phyloP scores from a whole-genome alignment of 31 red algal species.

The Odonthalia washingtoniensis region DNA sequence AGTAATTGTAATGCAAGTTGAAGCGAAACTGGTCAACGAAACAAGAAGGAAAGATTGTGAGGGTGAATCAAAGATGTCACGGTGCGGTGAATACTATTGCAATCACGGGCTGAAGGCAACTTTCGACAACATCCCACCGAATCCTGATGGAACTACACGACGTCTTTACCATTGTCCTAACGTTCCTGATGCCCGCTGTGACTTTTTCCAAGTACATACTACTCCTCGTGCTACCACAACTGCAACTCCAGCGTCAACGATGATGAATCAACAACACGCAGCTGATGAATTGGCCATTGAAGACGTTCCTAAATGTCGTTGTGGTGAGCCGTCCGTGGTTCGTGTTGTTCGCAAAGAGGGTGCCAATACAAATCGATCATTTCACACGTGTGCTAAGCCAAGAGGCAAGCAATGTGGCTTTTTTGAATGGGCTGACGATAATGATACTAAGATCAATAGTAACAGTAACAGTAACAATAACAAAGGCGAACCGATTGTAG shows the following conservation, averaged over 20 bases:
- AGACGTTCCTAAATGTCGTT: slow-evolving; percentile 48
- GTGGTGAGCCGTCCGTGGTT: slow-evolving; percentile 30
- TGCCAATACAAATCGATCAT: slow-evolving; percentile 49
- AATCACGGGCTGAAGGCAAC: background rate
- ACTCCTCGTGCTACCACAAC: background rate
- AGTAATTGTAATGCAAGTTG: too few relatives aligned
- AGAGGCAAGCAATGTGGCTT: slow-evolving; percentile 61
- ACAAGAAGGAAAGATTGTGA: too few relatives aligned
- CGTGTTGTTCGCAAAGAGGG: slow-evolving; percentile 55
- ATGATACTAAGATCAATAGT: background rate
- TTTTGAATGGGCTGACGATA: slow-evolving; percentile 62
- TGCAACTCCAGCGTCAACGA: background rate
- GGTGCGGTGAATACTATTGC: too few relatives aligned
- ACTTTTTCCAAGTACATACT: background rate
- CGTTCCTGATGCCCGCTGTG: background rate
- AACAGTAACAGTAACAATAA: background rate
- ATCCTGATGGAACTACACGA: background rate
- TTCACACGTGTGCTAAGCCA: slow-evolving; percentile 42
- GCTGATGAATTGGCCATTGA: background rate
- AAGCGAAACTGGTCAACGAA: too few relatives aligned
- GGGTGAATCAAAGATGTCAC: too few relatives aligned
- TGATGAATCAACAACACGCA: background rate
- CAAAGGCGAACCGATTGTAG: background rate
- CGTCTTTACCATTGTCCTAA: background rate
- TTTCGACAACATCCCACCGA: background rate